A percentile compares a stretch with the other conserved stretches of the same genome.
These are phyloP conservation scores for Verticillium nubilum DNA, from an alignment of 2,329 filamentous ascomycete genomes.

Conservation along the genomic window DNA sequence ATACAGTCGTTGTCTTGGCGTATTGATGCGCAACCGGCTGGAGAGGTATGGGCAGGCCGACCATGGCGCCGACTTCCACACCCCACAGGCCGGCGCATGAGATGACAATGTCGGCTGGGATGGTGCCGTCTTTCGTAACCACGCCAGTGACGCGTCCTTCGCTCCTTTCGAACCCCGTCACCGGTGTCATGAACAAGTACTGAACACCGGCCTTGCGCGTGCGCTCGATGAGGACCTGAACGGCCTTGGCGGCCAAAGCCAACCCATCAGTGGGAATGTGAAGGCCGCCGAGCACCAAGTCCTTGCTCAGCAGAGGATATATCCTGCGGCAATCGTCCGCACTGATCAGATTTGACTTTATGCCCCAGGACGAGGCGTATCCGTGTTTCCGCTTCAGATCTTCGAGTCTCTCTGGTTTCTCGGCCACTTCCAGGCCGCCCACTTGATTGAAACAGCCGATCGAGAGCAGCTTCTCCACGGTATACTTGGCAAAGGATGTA, in stretches of 20 bases:
- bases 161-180: constrained; percentile 49
- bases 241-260: constrained; percentile 55
- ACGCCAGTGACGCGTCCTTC: constrained; percentile 51
- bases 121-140: constrained; percentile 36
- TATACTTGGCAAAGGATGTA: constrained; percentile 55
- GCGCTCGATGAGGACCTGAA: constrained; percentile 53
- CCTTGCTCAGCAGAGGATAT: constrained; percentile 49
- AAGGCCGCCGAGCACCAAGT: constrained; percentile 51
- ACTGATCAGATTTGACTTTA: constrained; percentile 46
- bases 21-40: constrained; percentile 60
- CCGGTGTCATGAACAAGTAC: constrained; percentile 50
- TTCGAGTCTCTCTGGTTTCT: constrained; percentile 50
- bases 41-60: constrained; percentile 50
- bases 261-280: constrained; percentile 57
- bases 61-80: constrained; percentile 58
- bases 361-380: constrained; percentile 55
- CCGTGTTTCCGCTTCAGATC: constrained; percentile 60
- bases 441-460: constrained; percentile 59
- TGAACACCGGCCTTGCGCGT: constrained; percentile 52
- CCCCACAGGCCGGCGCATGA: constrained; percentile 64
- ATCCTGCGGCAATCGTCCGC: constrained; percentile 44
- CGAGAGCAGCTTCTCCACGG: constrained; percentile 52
- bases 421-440: constrained; percentile 57
- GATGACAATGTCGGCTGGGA: constrained; percentile 55
- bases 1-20: constrained; percentile 52